Conservation (phyloP, 2,329 filamentous ascomycete genomes). For the Colletotrichum truncatum region DNA sequence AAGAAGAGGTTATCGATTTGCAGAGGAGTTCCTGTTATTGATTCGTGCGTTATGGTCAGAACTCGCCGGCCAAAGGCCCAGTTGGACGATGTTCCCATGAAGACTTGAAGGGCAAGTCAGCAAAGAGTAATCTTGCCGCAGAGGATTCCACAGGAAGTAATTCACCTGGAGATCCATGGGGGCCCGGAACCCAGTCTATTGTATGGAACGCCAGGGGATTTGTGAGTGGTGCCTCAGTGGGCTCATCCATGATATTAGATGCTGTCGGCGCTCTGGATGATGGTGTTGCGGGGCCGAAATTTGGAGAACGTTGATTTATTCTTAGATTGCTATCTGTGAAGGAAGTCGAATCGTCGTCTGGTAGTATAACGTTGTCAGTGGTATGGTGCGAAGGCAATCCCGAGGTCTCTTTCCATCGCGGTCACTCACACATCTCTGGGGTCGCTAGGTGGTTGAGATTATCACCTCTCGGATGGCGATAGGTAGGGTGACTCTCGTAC, state of each 20-base stretch:
- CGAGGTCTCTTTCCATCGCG: no score
- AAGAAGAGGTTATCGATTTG: not conserved
- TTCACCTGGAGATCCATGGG: not conserved
- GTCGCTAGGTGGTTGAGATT: not conserved
- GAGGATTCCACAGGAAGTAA: no score
- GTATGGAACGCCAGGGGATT: not conserved
- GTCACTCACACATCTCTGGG: not conserved
- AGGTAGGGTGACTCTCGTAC: not conserved
- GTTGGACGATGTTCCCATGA: not conserved
- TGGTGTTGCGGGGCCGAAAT: not conserved
- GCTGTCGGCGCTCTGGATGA: not conserved
- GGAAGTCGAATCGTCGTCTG: not conserved
- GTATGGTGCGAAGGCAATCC: no score
- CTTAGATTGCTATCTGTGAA: not conserved
- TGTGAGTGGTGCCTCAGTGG: not conserved
- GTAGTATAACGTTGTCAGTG: no score
- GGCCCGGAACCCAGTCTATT: not conserved
- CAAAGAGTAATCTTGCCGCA: no score
- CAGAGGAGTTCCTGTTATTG: not conserved
- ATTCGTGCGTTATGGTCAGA: not conserved
- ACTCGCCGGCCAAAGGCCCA: not conserved
- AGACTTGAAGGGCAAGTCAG: no score
- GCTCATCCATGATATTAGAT: not conserved
- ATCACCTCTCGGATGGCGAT: not conserved
- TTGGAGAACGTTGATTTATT: not conserved